Evolutionary conservation across 2,329 filamentous ascomycete species (phyloP).

Genomic region (Venturia aucupariae): DNA sequence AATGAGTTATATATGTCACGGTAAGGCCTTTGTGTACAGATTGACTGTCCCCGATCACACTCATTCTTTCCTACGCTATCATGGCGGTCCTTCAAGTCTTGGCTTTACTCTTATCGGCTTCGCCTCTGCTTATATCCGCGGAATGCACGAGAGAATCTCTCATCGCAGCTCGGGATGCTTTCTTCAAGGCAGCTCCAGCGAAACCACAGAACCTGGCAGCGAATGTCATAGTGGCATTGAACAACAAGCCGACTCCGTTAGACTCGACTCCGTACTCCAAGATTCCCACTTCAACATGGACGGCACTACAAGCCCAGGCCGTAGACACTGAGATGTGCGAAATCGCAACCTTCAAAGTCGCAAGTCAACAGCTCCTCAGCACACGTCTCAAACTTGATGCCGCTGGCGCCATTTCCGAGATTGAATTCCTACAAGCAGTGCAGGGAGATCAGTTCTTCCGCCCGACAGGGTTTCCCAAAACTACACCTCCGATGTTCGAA

Average conservation of each 20-base stretch:
- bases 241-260: constrained; percentile 7
- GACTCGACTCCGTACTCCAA: constrained; percentile 9
- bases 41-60: neutral
- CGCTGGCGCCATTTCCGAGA: constrained; percentile 11
- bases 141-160: constrained; percentile 5
- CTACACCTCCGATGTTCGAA: constrained; percentile 1
- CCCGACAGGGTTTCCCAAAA: constrained; percentile 14
- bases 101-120: neutral
- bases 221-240: constrained; percentile 8
- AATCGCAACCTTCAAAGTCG: constrained; percentile 13
- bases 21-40: neutral
- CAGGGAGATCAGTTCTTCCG: constrained; percentile 15
- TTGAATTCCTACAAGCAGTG: constrained; percentile 15
- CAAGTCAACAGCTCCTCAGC: constrained; percentile 9
- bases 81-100: neutral
- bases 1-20: constrained; percentile 1
- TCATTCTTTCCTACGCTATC: neutral
- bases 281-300: neutral
- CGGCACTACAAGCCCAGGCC: constrained; percentile 4
- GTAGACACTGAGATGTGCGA: constrained; percentile 13
- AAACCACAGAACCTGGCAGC: neutral
- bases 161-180: constrained; percentile 12
- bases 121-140: neutral
- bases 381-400: constrained; percentile 11
- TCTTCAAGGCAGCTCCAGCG: constrained; percentile 3